A percentile compares a stretch with the other conserved stretches of the same genome.
phyloP scores from a whole-genome alignment of 192 early-diverging fungal species.

The Tieghemiomyces parasiticus region DNA sequence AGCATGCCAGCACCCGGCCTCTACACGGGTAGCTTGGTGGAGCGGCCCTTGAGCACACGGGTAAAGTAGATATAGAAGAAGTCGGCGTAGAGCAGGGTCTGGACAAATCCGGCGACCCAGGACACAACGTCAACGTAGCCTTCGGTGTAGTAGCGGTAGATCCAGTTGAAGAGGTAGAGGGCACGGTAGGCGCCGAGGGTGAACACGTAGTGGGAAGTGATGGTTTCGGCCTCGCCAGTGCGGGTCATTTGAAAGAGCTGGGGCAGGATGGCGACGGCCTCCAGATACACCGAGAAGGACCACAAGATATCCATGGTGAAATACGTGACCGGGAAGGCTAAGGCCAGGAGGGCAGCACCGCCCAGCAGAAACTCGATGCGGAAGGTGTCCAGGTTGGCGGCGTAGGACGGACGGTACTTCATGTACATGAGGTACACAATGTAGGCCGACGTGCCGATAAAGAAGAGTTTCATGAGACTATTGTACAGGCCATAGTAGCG shows the following conservation, averaged over 20 bases:
- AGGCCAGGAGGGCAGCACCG: constrained; percentile 46
- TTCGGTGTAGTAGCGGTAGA: constrained; percentile 74
- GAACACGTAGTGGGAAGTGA: constrained; percentile 98
- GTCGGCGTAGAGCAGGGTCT: constrained; percentile 91
- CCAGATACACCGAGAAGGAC: constrained; percentile 95
- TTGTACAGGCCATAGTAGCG: constrained; percentile 77
- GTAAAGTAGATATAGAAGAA: constrained; percentile 97
- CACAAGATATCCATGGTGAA: constrained; percentile 66
- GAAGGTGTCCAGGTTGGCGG: constrained; percentile 81
- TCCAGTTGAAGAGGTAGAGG: constrained; percentile 88
- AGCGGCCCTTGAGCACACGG: constrained; percentile 27
- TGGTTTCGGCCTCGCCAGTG: constrained; percentile 97
- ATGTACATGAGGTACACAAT: constrained; percentile 82
- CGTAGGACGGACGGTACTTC: constrained; percentile 81
- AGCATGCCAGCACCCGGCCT: neutral
- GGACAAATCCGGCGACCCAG: constrained; percentile 80
- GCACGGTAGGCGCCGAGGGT: constrained; percentile 85
- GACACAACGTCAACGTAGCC: constrained; percentile 68
- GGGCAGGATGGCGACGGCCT: constrained; percentile 93
- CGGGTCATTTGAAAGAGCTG: constrained; percentile 95
- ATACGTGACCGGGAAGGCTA: constrained; percentile 62
- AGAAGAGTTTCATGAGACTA: constrained; percentile 89
- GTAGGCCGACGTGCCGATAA: constrained; percentile 72
- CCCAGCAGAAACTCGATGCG: constrained; percentile 73
- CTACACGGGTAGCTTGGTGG: constrained; percentile 33